Conservation (phyloP, 1,284 basidiomycete genomes). For the Leccinum pachyderme region DNA sequence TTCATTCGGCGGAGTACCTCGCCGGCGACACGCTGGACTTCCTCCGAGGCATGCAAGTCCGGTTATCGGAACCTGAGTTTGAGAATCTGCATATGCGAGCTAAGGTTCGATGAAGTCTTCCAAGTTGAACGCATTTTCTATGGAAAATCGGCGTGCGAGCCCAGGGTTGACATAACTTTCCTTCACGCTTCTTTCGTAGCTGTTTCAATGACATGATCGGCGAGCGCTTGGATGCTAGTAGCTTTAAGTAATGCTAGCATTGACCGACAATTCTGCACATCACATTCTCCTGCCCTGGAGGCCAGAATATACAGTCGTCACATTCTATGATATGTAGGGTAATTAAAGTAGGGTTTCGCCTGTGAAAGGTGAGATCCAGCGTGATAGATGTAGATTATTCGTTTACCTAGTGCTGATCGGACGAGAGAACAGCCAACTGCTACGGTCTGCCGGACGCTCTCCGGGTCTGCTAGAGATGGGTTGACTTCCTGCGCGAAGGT, state of each 20-base stretch:
- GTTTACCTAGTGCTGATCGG: slow-evolving; percentile 83
- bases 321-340: slow-evolving; percentile 4
- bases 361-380: slow-evolving; percentile 16
- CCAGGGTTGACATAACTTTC: neutral
- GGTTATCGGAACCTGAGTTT: neutral
- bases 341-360: slow-evolving; percentile 31
- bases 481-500: slow-evolving; percentile 81
- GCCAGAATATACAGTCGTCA: neutral
- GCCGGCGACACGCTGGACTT: neutral
- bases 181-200: neutral
- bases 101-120: neutral
- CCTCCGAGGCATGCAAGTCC: neutral
- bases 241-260: neutral
- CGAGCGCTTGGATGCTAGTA: neutral
- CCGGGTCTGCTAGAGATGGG: slow-evolving; percentile 77
- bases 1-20: neutral
- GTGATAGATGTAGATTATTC: neutral
- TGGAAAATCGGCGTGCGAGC: neutral
- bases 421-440: slow-evolving; percentile 93
- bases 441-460: slow-evolving; percentile 83
- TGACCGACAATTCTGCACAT: neutral
- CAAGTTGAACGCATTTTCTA: neutral
- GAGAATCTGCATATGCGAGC: neutral
- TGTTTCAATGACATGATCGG: neutral
- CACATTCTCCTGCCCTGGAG: neutral